A percentile compares a stretch with the other conserved stretches of the same genome.
phyloP scores from a whole-genome alignment of 1,284 basidiomycete genomes.

The Wolfiporia cocos region DNA sequence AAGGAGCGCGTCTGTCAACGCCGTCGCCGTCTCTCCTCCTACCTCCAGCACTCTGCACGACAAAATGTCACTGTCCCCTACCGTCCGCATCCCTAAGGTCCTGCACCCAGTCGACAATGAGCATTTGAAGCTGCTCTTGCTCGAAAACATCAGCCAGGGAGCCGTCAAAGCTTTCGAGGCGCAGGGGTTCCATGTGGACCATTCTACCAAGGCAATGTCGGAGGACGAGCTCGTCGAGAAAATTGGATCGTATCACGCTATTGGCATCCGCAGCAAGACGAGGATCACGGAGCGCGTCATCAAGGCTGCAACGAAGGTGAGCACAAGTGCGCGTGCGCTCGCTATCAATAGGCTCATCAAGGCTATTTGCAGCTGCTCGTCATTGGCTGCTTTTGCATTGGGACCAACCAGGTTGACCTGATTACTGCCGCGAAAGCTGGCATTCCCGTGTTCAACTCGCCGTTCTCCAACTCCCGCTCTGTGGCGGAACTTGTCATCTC shows the following conservation, averaged over 20 bases:
- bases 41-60: conserved; percentile 39
- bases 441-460: conserved; percentile 99
- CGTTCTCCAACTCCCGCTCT: conserved; percentile 99
- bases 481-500: conserved; percentile 97
- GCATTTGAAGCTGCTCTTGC: conserved; percentile 70
- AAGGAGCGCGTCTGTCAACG: conserved; percentile 16
- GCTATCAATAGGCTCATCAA: neutral
- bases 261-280: conserved; percentile 97
- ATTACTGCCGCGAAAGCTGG: conserved; percentile 80
- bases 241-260: conserved; percentile 87
- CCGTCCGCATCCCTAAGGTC: conserved; percentile 53
- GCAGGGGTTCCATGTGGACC: conserved; percentile 93
- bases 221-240: conserved; percentile 91
- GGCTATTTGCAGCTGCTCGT: conserved; percentile 68
- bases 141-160: conserved; percentile 95
- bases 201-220: conserved; percentile 79
- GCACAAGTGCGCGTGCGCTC: conserved; percentile 7
- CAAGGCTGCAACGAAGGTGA: conserved; percentile 76
- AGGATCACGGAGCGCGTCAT: conserved; percentile 91
- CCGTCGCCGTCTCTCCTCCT: conserved; percentile 41
- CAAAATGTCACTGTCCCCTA: conserved; percentile 28
- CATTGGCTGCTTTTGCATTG: conserved; percentile 99
- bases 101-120: conserved; percentile 78
- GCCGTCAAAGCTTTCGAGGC: conserved; percentile 80
- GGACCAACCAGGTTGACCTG: conserved; percentile 98